Conservation (phyloP, 192 early-diverging fungal species). For the Linnemannia zychae region DNA sequence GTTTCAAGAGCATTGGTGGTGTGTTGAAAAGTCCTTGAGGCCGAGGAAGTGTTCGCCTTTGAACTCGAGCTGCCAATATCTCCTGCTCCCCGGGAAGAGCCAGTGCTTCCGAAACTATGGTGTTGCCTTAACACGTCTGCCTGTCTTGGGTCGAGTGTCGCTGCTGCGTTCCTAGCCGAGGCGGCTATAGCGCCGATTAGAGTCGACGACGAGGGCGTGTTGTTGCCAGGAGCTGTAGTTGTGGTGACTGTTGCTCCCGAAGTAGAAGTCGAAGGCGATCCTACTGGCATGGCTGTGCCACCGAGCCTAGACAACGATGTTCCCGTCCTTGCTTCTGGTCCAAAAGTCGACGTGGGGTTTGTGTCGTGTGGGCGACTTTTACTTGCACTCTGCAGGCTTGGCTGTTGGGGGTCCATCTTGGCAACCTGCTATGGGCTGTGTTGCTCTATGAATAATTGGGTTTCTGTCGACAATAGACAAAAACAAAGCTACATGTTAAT, state of each 20-base stretch:
- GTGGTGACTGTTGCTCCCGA: background rate
- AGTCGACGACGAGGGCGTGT: conserved; percentile 3
- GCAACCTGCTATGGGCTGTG: background rate
- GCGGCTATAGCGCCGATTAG: conserved; percentile 23
- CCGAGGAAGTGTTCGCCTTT: conserved; percentile 8
- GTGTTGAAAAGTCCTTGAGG: conserved; percentile 40
- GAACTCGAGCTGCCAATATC: conserved; percentile 12
- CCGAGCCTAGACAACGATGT: background rate
- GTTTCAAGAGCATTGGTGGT: conserved; percentile 34
- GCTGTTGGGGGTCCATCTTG: conserved; percentile 37
- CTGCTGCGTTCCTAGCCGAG: conserved; percentile 30
- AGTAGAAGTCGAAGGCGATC: background rate
- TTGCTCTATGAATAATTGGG: background rate
- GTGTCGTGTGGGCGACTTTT: background rate
- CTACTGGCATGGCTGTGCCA: background rate
- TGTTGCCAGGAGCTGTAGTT: background rate
- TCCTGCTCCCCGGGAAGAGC: background rate
- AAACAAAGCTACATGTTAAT: background rate
- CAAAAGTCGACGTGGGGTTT: conserved; percentile 15
- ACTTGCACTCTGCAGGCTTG: background rate
- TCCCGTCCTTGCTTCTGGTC: background rate
- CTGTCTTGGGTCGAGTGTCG: conserved; percentile 42
- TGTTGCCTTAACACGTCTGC: conserved; percentile 17
- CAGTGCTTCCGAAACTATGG: conserved; percentile 13
- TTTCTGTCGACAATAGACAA: background rate